Conservation (phyloP, 352 stramenopile species). For the Globisporangium paroecandrum region DNA sequence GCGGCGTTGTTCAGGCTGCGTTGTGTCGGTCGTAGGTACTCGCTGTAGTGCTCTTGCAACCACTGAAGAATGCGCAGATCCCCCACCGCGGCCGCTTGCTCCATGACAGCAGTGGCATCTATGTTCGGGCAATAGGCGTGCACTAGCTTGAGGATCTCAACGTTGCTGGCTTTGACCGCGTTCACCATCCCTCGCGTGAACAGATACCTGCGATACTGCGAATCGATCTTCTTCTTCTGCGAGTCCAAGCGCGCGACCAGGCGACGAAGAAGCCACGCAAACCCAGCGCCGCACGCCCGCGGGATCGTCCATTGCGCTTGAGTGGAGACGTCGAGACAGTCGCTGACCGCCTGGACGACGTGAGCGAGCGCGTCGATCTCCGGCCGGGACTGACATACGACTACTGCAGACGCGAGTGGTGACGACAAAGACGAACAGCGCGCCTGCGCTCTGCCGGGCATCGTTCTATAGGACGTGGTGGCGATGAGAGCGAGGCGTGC, state of each 20-base stretch:
- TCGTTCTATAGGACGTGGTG: no score
- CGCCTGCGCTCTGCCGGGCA: no score
- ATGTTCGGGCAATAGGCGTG: background rate
- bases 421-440: background rate
- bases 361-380: background rate
- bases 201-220: background rate
- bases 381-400: background rate
- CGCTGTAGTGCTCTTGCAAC: background rate
- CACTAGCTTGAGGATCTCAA: background rate
- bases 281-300: background rate
- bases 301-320: background rate
- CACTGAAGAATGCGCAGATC: background rate
- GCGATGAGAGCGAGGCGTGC: no score
- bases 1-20: background rate
- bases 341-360: background rate
- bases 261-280: background rate
- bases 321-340: background rate
- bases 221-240: background rate
- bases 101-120: background rate
- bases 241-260: background rate
- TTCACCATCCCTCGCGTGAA: background rate
- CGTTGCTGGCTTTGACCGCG: background rate
- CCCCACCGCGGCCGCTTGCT: background rate
- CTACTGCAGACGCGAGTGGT: constrained; percentile 1
- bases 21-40: background rate